Base-by-base conservation (phyloP, 2,329 filamentous ascomycete genomes). In the Pseudogymnoascus sp. region DNA sequence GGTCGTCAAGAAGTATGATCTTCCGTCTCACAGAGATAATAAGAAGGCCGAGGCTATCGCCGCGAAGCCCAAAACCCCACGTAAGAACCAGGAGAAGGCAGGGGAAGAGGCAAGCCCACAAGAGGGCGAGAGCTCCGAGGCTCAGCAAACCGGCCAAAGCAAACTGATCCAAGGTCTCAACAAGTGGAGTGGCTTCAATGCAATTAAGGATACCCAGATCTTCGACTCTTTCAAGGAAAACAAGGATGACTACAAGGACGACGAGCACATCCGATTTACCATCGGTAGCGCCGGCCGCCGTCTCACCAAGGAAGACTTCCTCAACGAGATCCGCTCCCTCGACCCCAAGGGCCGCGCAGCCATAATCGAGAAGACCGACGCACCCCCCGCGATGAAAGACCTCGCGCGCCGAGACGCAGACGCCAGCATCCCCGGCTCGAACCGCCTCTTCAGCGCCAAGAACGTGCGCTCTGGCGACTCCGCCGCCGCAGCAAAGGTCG, bases 1-100 rank as follows among this genome's bases (percentile, higher is more conserved):
- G 71, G 90, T 95, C 32, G 82, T 95, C 71, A 92, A 92, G 76
- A 86, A 89, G 61, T 92, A 91, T 70, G 86, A 92, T 65, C 81
- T 93, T 28, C 86, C 88, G 1, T 75, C 79, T 0, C 74, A 82
- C 25, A 35, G 57, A 25, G 32, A 35, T 18, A 83, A 79, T 64
- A 64, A 66, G 0, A 76, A 78, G 11, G 70, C 70, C 14, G 76
- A 74, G 62, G 74, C 77, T 11, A 71, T 73, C 16, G 72, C 67
- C 28, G 20, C 57, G 22, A 74, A 80, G 61, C 73, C 82, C 35
- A 82, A 81, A 67, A 80, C 81, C 62, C 78, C 83, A 70, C 80
- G 81, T 58, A n/a, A n/a, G 9, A 22, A 43, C 5, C 14, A 50
- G 25, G 43, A 32, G 8, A 54, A 54, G 47, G n/a, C 47, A 30